Evolutionary conservation across 441 rosid genomes (phyloP).

Genomic region (Erodium texanum): DNA sequence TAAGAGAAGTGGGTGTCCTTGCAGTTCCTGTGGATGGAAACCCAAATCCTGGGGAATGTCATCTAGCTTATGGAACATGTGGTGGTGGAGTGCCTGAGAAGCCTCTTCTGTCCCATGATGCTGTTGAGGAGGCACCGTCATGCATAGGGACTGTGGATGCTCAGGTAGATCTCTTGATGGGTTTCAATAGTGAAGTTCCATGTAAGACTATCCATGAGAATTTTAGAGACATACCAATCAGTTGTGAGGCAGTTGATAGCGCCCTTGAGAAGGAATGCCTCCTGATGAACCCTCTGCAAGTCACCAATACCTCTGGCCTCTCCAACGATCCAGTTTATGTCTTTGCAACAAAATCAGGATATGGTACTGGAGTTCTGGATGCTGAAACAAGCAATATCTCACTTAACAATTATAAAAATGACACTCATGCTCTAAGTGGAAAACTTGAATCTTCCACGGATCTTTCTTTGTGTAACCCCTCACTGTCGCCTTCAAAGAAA

Average conservation of each 20-base stretch:
- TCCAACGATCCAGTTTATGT: slow-evolving; percentile 8
- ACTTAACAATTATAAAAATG: slow-evolving; percentile 9
- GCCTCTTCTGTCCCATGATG: background rate
- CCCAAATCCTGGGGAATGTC: slow-evolving; percentile 16
- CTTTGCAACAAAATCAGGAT: slow-evolving; percentile 5
- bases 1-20: slow-evolving; percentile 11
- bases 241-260: slow-evolving; percentile 2
- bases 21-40: background rate
- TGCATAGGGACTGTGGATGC: slow-evolving; percentile 7
- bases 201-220: slow-evolving; percentile 13
- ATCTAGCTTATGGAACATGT: slow-evolving; percentile 13
- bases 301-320: slow-evolving; percentile 5
- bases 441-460: slow-evolving; percentile 20
- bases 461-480: slow-evolving; percentile 23
- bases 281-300: slow-evolving; percentile 14
- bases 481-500: slow-evolving; percentile 22
- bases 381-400: slow-evolving; percentile 2
- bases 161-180: slow-evolving; percentile 21
- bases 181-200: slow-evolving; percentile 12
- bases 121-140: slow-evolving; percentile 8
- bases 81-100: slow-evolving; percentile 10
- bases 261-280: slow-evolving; percentile 4
- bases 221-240: slow-evolving; percentile 5
- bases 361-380: slow-evolving; percentile 1
- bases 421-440: background rate